Base-by-base conservation (phyloP, 2,329 filamentous ascomycete species). In the Coniosporium tulheliwenetii region DNA sequence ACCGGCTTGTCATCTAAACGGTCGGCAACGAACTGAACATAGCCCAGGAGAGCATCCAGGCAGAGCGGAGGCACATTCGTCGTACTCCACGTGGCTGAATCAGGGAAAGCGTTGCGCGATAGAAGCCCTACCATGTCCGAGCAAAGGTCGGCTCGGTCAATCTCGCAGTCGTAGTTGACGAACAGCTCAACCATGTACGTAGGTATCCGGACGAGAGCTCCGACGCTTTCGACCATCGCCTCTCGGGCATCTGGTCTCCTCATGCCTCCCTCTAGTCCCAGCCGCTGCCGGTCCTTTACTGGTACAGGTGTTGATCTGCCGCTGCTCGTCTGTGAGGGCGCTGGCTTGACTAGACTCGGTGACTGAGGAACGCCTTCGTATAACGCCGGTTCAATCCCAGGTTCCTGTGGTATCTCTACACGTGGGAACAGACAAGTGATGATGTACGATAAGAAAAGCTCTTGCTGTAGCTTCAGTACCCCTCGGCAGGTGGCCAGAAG, bases 31-130 rank as follows among this genome's bases (percentile, higher is more conserved):
- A 85, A 94, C 54, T 95, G 87, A 30, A 98, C 76, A 52, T 87
- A 96, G 12, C 85, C 80, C 16, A 98, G 69, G 9, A 98, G 67
- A 8, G 91, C 86, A 62, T 98, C 91, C 15, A 98, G 69, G 52
- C 91, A 98, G 2, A 98, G 66, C 1, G 91, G 91, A 12, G 91
- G 91, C 1, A 98, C 93, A 55, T 93, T 98, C 5, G 89, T 95
- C 9, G 91, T 98, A 58, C 93, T 98, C 91, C 91, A 98, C 5
- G 87, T 95, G 5, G 89, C 91, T 8, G 91, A 94, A 58, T 98
- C 91, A 1, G 91, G 93, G 48, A 98, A 82, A 2, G 91, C 91
- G 57, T 95, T 98, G 43, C 91, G 76, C 14, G 91, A 89, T 12
- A 98, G 67, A 30, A 98, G 71, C 1, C 91, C 89, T 44, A 98